These are phyloP conservation scores for Globisporangium ultimum DNA, from an alignment of 352 stramenopile genomes.

Conservation along the genomic window DNA sequence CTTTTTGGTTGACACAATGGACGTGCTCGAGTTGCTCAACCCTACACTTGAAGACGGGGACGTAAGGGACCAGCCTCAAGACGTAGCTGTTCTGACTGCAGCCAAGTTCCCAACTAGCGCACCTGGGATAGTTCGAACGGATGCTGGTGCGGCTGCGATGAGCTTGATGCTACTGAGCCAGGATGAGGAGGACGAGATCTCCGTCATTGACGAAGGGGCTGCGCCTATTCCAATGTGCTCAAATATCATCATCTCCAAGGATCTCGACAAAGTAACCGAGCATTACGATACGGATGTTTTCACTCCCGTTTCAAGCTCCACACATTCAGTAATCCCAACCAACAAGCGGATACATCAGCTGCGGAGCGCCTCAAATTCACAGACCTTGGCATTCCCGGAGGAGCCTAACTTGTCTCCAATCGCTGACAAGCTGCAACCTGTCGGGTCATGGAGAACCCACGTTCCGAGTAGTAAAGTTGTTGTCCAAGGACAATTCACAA, in stretches of 20 bases:
- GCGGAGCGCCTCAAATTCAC: not conserved
- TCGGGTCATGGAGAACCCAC: not conserved
- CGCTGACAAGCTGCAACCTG: constrained; percentile 7
- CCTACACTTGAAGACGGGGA: constrained; percentile 12
- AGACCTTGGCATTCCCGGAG: not conserved
- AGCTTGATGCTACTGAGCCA: constrained; percentile 13
- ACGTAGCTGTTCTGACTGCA: constrained; percentile 5
- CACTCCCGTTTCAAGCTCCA: not conserved
- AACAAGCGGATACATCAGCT: not conserved
- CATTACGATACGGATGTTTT: not conserved
- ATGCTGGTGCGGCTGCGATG: constrained; percentile 3
- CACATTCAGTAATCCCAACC: not conserved
- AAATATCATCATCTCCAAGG: not conserved
- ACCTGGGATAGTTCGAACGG: constrained; percentile 5
- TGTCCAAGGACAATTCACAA: not conserved
- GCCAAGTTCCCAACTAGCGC: not conserved
- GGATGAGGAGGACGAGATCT: constrained; percentile 2
- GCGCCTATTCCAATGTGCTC: not conserved
- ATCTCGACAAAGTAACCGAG: not conserved
- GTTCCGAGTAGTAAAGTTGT: not conserved
- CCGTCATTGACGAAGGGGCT: not conserved
- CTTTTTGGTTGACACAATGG: constrained; percentile 12
- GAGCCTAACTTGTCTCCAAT: constrained; percentile 10
- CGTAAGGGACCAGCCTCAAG: not conserved
- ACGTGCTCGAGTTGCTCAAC: constrained; percentile 31